Conservation (phyloP, 2,329 filamentous ascomycete species). For the Aspergillus awamori region DNA sequence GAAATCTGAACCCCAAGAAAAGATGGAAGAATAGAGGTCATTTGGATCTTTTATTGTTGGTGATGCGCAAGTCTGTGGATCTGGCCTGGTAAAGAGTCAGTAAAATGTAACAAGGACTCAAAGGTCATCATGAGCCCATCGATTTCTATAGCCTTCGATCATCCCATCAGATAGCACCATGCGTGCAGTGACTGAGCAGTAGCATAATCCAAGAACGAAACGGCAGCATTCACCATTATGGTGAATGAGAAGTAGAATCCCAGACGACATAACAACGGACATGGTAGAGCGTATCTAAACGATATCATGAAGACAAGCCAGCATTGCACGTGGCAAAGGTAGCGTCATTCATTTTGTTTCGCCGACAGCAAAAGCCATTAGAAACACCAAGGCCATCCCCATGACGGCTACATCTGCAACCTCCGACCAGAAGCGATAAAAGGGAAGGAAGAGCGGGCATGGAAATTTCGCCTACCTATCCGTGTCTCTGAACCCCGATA, state of each 20-base stretch:
- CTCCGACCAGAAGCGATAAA: background rate
- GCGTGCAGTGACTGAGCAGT: background rate
- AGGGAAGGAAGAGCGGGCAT: background rate
- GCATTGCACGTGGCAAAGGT: background rate
- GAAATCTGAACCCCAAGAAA: slow-evolving; percentile 40
- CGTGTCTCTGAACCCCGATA: slow-evolving; percentile 29
- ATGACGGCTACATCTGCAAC: background rate
- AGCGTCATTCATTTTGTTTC: background rate
- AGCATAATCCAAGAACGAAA: background rate
- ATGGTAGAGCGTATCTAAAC: background rate
- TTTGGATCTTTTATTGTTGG: slow-evolving; percentile 22
- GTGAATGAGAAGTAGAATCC: background rate
- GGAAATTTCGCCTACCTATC: slow-evolving; percentile 35
- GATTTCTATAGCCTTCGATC: background rate
- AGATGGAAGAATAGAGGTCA: slow-evolving; percentile 36
- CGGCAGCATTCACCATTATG: background rate
- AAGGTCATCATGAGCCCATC: background rate
- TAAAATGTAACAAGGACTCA: background rate
- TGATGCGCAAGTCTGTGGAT: slow-evolving; percentile 25
- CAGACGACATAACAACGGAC: background rate
- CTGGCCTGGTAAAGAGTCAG: slow-evolving; percentile 28
- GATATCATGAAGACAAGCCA: background rate
- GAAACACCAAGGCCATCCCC: background rate
- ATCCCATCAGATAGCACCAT: background rate
- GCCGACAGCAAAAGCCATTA: background rate